These are phyloP conservation scores for Psidium friedrichsthalianum DNA, from an alignment of 345 rosid species.

Conservation along the genomic window DNA sequence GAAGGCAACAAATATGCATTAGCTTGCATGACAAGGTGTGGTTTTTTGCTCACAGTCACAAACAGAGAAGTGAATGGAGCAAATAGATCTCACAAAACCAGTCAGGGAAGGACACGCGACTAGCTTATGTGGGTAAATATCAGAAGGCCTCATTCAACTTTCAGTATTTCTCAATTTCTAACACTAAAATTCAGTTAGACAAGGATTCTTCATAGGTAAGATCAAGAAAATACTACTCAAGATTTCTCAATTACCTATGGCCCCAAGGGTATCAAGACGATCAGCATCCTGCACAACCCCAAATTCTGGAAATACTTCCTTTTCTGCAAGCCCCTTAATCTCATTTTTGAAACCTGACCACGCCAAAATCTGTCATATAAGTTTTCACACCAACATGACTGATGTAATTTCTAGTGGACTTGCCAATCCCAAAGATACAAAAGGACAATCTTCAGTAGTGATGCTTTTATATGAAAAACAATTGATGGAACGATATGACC, in stretches of 20 bases:
- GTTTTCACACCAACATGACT: neutral
- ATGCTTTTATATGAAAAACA: neutral
- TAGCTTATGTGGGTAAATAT: neutral
- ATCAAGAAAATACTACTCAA: neutral
- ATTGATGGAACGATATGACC: neutral
- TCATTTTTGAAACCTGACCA: slow-evolving; percentile 73
- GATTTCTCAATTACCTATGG: slow-evolving; percentile 35
- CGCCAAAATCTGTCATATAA: neutral
- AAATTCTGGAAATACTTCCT: slow-evolving; percentile 45
- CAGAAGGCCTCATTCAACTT: neutral
- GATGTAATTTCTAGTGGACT: neutral
- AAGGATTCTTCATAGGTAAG: neutral
- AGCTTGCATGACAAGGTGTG: neutral
- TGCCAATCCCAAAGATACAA: neutral
- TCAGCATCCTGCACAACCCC: slow-evolving; percentile 96
- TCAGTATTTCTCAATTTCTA: neutral
- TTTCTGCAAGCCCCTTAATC: slow-evolving; percentile 27
- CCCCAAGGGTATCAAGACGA: slow-evolving; percentile 90
- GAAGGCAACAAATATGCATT: neutral
- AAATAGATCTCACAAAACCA: neutral
- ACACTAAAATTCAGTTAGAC: neutral
- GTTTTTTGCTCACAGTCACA: neutral
- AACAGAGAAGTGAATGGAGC: neutral
- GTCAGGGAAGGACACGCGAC: neutral
- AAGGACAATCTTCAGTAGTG: neutral